Base-by-base conservation (phyloP, 2,329 filamentous ascomycete species). In the Trichoderma atroviride region DNA sequence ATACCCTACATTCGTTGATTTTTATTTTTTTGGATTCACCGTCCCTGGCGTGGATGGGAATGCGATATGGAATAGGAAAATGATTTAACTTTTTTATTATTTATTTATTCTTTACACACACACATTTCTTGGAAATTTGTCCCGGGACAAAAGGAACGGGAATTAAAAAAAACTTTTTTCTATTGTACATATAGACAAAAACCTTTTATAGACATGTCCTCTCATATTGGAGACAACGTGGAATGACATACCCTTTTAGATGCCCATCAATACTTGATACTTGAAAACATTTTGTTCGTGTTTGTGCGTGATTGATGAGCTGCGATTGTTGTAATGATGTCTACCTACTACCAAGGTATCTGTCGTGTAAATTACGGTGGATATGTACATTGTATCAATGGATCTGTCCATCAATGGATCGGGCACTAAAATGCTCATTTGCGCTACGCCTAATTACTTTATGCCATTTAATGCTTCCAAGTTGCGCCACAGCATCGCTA, bases 11-110 rank as follows among this genome's bases (percentile, higher is more conserved):
- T 50, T 55, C 37, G 53, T 69, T 62, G 56, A 53, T 69, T 59
- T 35, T 35, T 35, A 4, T 24, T 59, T 60, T 47, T 64, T 65
- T 66, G 43, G 58, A 47, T 65, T 59, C 68, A 65, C 43, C 61
- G 47, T 69, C 68, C 68, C 61, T 69, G 68, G 61, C 56, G 68
- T 31, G 68, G 68, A 69, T 69, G 55, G 56, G 68, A 69, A 60
- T 65, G 59, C 55, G 55, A 68, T 55, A 68, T 68, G 65, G 65
- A 43, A 68, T 55, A 55, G 65, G 57, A 61, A 61, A 68, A 68
- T 68, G 65, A 52, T 55, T 55, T 52, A 58, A 58, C 47, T 61
- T 40, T 40, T 52, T 50, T 37, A 50, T 53, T 50, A 55, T 33
- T 52, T 63, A 52, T 55, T 52, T 63, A 27, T 52, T 63, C 31